phyloP scores from a whole-genome alignment of 1,284 basidiomycete genomes.

The Ceraceosorus bombacis region DNA sequence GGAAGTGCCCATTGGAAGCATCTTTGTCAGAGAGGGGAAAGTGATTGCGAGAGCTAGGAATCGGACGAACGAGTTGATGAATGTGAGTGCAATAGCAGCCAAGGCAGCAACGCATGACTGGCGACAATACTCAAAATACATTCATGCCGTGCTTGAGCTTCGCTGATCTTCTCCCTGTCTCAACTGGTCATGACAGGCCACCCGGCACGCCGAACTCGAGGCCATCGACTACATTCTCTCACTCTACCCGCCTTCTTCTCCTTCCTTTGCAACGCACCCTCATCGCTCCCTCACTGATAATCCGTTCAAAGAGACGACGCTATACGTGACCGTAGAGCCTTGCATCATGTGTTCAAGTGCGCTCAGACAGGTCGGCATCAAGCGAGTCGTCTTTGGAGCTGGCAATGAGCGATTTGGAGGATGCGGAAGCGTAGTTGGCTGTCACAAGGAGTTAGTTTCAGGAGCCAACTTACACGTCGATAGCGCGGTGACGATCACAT shows the following conservation, averaged over 20 bases:
- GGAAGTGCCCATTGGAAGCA: constrained; percentile 94
- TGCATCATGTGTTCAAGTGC: constrained; percentile 99
- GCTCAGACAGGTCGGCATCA: constrained; percentile 83
- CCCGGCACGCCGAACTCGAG: constrained; percentile 93
- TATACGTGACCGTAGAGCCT: constrained; percentile 98
- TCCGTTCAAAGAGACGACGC: constrained; percentile 66
- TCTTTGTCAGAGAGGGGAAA: constrained; percentile 71
- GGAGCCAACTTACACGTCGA: not conserved
- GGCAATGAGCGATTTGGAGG: constrained; percentile 96
- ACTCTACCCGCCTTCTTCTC: constrained; percentile 48
- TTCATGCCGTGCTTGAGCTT: not conserved
- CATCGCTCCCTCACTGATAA: constrained; percentile 34
- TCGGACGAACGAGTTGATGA: constrained; percentile 70
- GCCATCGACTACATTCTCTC: constrained; percentile 80
- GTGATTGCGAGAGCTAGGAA: constrained; percentile 82
- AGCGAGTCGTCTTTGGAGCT: constrained; percentile 84
- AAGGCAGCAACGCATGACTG: not conserved
- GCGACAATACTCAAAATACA: not conserved
- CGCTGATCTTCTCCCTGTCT: constrained; percentile 1
- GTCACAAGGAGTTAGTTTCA: constrained; percentile 64
- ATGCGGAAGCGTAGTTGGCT: constrained; percentile 85
- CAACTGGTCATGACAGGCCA: constrained; percentile 60
- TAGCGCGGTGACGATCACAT: constrained; percentile 11
- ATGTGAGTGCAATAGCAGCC: constrained; percentile 52
- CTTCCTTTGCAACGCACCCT: constrained; percentile 32